phyloP scores from a whole-genome alignment of 2,329 filamentous ascomycete species.

The Fusarium algeriense region DNA sequence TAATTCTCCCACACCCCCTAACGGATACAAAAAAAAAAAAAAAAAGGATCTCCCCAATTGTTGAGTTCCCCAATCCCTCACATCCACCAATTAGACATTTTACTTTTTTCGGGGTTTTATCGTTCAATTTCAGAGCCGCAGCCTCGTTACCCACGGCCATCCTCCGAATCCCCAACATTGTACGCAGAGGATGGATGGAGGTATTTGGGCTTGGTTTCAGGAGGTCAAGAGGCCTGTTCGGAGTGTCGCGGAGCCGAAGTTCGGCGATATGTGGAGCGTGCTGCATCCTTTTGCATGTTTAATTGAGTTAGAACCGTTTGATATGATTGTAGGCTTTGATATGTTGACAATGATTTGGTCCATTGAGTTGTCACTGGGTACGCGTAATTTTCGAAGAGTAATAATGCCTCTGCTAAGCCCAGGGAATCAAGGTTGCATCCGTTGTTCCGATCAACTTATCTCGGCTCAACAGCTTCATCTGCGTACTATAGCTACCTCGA shows the following conservation, averaged over 20 bases:
- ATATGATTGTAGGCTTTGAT: not conserved
- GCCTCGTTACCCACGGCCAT: conserved; percentile 41
- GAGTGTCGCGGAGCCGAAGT: conserved; percentile 21
- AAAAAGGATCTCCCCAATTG: conserved; percentile 48
- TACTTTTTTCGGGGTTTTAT: conserved; percentile 10
- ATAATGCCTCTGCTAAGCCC: conserved; percentile 1
- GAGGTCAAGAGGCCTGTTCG: not conserved
- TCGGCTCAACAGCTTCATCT: conserved; percentile 26
- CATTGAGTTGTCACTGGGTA: not conserved
- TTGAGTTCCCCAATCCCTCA: conserved; percentile 47
- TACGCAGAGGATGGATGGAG: conserved; percentile 3
- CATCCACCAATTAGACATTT: conserved; percentile 35
- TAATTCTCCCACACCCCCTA: conserved; percentile 32
- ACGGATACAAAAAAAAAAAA: not conserved
- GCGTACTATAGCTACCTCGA: not conserved
- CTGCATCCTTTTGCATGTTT: not conserved
- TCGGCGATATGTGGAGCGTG: conserved; percentile 14
- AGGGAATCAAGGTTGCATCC: conserved; percentile 25
- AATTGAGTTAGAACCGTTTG: not conserved
- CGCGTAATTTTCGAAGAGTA: not conserved
- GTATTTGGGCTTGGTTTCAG: not conserved
- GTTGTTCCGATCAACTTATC: conserved; percentile 5
- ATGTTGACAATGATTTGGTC: not conserved
- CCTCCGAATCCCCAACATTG: conserved; percentile 47
- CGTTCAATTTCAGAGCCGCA: conserved; percentile 39